Evolutionary conservation across 768 basidiomycete species (phyloP), one percentile per base, ranked within the genome.

Genomic region (Lentinula boryana): DNA sequence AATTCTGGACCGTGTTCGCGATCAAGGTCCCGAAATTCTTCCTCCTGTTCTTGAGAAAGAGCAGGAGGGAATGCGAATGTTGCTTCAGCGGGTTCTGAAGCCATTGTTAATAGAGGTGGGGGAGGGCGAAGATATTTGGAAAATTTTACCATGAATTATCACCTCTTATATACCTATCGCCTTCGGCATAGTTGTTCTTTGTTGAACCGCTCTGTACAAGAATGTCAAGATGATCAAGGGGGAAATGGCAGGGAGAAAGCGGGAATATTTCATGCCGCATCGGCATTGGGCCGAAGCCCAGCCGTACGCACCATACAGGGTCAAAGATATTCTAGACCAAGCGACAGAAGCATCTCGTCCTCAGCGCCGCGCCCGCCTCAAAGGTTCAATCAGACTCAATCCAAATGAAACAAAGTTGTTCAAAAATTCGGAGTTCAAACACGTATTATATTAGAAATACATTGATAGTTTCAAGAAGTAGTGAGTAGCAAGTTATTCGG

Each of bases 31-130:
- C 64, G 64, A 16, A 56, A 63, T 40, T 62, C 64, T n/a, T 67
- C 64, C 27, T 67, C 64, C 35, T 67, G 66, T 5, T n/a, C 40
- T 31, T 31, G 35, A 32, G 64, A 54, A 23, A 67, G 46, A 8
- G 61, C 63, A 8, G 63, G 64, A 8, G 65, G 66, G 15, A 52
- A 33, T 21, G 62, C 33, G 43, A 67, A 61, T 53, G 65, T 65
- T 41, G 66, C 66, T 65, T 67, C 64, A 16, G 65, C 38, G 0
- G 66, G 64, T 60, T 67, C 66, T 9, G 64, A 63, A 51, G 65
- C 61, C 65, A 67, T 67, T 12, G 27, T 21, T 48, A 48, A 23
- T n/a, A 23, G 16, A 23, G 49, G 35, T 4, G 33, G 46, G 53
- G 27, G 27, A 27, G 36, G 33, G 32, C 27, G 23, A 44, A 48